A percentile compares a stretch with the other conserved stretches of the same genome.
Evolutionary conservation across 768 basidiomycete genomes (phyloP).

Genomic region (Russula emetica): DNA sequence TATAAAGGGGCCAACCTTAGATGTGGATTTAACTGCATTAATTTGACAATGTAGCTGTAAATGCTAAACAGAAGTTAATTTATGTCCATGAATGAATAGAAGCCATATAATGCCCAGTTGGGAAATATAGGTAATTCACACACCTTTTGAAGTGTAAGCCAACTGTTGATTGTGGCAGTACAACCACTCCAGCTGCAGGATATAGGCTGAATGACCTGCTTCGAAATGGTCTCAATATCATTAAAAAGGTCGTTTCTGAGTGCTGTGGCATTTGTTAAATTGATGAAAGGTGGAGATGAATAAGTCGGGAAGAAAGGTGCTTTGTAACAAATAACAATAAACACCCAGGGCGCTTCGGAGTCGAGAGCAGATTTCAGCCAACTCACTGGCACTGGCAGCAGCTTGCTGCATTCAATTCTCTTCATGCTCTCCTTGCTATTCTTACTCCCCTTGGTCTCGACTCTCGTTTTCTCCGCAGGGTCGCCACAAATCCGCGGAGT

Average conservation of each 20-base stretch:
- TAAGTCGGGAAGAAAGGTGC: background rate
- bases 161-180: conserved; percentile 13
- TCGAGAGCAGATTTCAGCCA: background rate
- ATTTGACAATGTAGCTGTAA: conserved; percentile 9
- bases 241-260: background rate
- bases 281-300: background rate
- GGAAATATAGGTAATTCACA: background rate
- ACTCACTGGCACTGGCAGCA: background rate
- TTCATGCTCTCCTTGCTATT: conserved; percentile 14
- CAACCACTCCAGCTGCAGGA: conserved; percentile 17
- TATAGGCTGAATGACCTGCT: conserved; percentile 27
- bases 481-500: conserved; percentile 55
- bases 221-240: conserved; percentile 17
- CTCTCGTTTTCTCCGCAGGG: conserved; percentile 19
- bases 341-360: conserved; percentile 2
- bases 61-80: background rate
- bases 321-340: conserved; percentile 7
- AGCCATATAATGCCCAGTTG: background rate
- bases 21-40: background rate
- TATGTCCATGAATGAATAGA: background rate
- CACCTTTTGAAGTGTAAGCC: conserved; percentile 18
- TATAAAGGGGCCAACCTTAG: background rate
- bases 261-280: background rate
- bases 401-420: conserved; percentile 1
- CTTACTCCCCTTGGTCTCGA: background rate